A percentile compares a stretch with the other conserved stretches of the same genome.
Evolutionary conservation across 129 eudicot genomes (phyloP).

Genomic region (Glebionis coronaria): DNA sequence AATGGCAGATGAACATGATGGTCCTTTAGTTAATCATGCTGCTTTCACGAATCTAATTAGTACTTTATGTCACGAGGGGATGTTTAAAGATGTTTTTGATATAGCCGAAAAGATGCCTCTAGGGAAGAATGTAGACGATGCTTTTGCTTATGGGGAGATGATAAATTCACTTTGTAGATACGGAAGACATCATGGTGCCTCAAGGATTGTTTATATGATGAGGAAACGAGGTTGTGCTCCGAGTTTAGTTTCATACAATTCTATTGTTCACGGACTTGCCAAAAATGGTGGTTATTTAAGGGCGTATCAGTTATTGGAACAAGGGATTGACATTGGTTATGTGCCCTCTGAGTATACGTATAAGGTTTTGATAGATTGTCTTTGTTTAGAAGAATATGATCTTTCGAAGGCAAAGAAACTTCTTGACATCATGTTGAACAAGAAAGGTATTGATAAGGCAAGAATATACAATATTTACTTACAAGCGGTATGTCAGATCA

Average conservation of each 20-base stretch:
- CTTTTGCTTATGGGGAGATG: slow-evolving; percentile 70
- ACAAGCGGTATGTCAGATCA: slow-evolving; percentile 50
- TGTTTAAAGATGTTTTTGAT: slow-evolving; percentile 48
- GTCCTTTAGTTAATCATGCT: slow-evolving; percentile 23
- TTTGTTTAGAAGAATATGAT: slow-evolving; percentile 57
- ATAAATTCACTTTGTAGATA: slow-evolving; percentile 11
- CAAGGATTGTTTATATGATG: slow-evolving; percentile 48
- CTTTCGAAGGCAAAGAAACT: slow-evolving; percentile 58
- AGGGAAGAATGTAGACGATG: slow-evolving; percentile 47
- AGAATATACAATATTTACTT: slow-evolving; percentile 76
- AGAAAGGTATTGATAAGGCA: slow-evolving; percentile 46
- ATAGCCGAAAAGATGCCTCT: slow-evolving; percentile 66
- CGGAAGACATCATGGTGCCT: too few relatives aligned
- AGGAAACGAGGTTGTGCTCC: slow-evolving; percentile 54
- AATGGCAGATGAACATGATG: too few relatives aligned
- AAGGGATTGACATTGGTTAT: slow-evolving; percentile 61
- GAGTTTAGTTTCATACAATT: slow-evolving; percentile 60
- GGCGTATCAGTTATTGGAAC: slow-evolving; percentile 54
- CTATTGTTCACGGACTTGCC: slow-evolving; percentile 60
- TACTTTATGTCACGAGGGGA: slow-evolving; percentile 59
- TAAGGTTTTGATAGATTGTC: slow-evolving; percentile 55
- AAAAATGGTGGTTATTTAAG: too few relatives aligned
- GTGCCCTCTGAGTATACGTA: slow-evolving; percentile 70
- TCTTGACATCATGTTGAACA: slow-evolving; percentile 53
- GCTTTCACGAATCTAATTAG: slow-evolving; percentile 67